phyloP scores from a whole-genome alignment of 164 flowering plant genomes.

The Stephania japonica region DNA sequence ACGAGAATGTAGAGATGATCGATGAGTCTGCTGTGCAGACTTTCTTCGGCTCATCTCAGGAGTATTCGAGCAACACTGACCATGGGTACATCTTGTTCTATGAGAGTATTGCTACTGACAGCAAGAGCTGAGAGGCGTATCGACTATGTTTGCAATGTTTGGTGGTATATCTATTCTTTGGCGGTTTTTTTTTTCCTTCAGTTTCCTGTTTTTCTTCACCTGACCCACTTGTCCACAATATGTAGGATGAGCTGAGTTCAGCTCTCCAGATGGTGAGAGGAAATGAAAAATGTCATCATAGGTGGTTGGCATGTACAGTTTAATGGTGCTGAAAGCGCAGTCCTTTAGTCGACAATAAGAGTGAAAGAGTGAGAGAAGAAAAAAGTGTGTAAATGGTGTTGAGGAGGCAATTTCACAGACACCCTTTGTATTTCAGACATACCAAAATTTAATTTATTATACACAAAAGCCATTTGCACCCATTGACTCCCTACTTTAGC shows the following conservation, averaged over 20 bases:
- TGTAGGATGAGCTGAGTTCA: constrained; percentile 16
- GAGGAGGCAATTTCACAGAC: constrained; percentile 11
- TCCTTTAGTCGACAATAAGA: constrained; percentile 29
- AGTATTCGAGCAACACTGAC: constrained; percentile 94
- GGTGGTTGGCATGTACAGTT: constrained; percentile 46
- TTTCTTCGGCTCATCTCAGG: constrained; percentile 97
- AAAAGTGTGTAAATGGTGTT: constrained; percentile 36
- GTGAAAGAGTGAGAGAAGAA: not conserved
- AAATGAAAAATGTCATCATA: constrained; percentile 13
- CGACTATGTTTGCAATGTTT: not conserved
- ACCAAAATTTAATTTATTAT: constrained; percentile 1
- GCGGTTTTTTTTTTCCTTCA: constrained; percentile 6
- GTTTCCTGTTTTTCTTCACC: constrained; percentile 11
- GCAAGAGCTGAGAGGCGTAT: constrained; percentile 30
- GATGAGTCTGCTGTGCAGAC: constrained; percentile 98
- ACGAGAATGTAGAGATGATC: constrained; percentile 97
- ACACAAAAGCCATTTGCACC: not conserved
- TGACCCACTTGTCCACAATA: constrained; percentile 4
- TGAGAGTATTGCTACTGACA: constrained; percentile 48
- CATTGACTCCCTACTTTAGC: not conserved
- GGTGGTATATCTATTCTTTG: not conserved
- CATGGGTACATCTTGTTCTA: constrained; percentile 97
- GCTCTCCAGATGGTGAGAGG: constrained; percentile 18
- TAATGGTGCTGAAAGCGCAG: constrained; percentile 35
- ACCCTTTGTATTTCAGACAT: not conserved